phyloP scores from a whole-genome alignment of 305 asterid genomes.

The Fraxinus ornus region DNA sequence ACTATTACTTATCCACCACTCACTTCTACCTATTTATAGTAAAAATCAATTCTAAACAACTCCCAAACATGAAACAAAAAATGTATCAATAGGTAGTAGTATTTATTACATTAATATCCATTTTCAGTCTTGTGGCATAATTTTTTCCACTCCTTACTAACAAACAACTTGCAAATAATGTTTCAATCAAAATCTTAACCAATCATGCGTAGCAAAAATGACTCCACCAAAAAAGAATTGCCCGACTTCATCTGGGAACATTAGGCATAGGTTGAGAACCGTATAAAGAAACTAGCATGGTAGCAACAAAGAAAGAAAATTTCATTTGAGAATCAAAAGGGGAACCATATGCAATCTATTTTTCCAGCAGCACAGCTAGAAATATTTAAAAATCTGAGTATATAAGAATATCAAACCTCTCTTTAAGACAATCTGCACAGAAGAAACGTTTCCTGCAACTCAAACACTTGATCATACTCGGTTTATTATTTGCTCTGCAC shows the following conservation, averaged over 20 bases:
- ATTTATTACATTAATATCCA: background rate
- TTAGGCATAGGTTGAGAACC: background rate
- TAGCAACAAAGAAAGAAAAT: background rate
- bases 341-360: background rate
- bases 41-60: background rate
- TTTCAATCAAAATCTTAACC: constrained; percentile 12
- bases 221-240: background rate
- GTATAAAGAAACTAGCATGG: background rate
- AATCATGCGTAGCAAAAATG: background rate
- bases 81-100: background rate
- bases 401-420: constrained; percentile 50
- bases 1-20: background rate
- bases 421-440: constrained; percentile 68
- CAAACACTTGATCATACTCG: constrained; percentile 65
- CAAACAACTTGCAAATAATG: background rate
- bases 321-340: constrained; percentile 9
- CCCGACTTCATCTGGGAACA: background rate
- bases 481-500: constrained; percentile 60
- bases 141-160: background rate
- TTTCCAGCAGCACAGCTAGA: background rate
- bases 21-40: background rate
- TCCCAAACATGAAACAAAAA: background rate
- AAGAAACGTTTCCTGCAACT: constrained; percentile 78
- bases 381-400: constrained; percentile 7
- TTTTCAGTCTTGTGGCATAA: background rate